A percentile compares a stretch with the other conserved stretches of the same genome.
Evolutionary conservation across 805 yeast genomes (phyloP).

Genomic region (Kregervanrija pseudodelftensis): DNA sequence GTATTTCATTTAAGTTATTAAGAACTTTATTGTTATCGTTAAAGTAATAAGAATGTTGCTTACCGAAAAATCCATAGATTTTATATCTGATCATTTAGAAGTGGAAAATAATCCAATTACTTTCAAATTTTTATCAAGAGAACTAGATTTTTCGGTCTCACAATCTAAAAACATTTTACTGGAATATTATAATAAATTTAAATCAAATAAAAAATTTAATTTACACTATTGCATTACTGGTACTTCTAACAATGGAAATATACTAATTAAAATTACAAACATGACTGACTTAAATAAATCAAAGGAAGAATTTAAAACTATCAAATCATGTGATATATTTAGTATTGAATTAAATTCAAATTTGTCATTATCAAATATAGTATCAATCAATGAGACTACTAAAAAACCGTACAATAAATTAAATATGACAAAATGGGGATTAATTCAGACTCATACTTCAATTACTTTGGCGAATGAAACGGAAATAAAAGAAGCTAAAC

Average conservation of each 20-base stretch:
- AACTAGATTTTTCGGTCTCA: constrained; percentile 11
- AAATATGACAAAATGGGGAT: constrained; percentile 20
- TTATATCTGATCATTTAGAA: constrained; percentile 13
- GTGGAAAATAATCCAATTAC: constrained; percentile 21
- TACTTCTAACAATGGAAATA: constrained; percentile 4
- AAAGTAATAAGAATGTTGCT: not conserved
- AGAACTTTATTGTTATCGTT: too few species aligned
- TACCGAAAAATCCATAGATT: constrained; percentile 8
- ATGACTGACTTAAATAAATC: constrained; percentile 10
- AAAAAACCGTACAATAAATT: constrained; percentile 11
- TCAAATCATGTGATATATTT: constrained; percentile 16
- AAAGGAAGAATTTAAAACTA: constrained; percentile 11
- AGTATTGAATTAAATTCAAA: constrained; percentile 16
- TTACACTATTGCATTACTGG: too few species aligned
- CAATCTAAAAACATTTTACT: constrained; percentile 17
- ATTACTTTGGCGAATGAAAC: not conserved
- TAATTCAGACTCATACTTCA: constrained; percentile 14
- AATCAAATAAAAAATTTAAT: not conserved
- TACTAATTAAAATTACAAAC: constrained; percentile 10
- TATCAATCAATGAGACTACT: constrained; percentile 11
- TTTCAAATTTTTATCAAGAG: constrained; percentile 17
- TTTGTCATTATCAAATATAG: constrained; percentile 14
- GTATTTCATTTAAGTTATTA: too few species aligned
- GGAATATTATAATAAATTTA: constrained; percentile 15
- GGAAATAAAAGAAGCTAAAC: not conserved